These are phyloP conservation scores for Podaxis sp. DNA, from an alignment of 768 basidiomycete genomes.

Conservation along the genomic window DNA sequence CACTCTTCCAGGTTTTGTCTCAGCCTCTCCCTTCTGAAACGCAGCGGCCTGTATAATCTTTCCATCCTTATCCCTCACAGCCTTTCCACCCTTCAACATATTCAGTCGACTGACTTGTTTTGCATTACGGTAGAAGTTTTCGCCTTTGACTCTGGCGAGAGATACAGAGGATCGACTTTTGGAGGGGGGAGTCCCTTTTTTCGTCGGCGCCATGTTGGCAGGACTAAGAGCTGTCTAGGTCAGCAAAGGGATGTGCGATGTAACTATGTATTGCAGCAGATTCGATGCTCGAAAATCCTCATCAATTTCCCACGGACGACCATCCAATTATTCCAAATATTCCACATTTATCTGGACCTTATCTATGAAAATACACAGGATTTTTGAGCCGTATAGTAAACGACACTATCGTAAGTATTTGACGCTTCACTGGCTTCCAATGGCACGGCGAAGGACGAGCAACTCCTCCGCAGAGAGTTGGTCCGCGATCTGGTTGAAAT, in stretches of 20 bases:
- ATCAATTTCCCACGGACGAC: slow-evolving; percentile 8
- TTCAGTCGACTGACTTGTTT: slow-evolving; percentile 83
- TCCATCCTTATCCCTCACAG: slow-evolving; percentile 87
- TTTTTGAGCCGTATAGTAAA: not conserved
- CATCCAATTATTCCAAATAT: not conserved
- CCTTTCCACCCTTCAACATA: slow-evolving; percentile 91
- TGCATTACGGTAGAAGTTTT: slow-evolving; percentile 98
- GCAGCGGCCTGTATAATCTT: slow-evolving; percentile 92
- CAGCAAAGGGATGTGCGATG: not conserved
- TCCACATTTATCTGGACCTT: not conserved
- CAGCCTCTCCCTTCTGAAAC: slow-evolving; percentile 94
- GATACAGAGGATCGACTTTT: slow-evolving; percentile 49
- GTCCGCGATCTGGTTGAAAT: slow-evolving; percentile 62
- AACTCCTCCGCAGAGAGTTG: slow-evolving; percentile 73
- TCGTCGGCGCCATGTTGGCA: slow-evolving; percentile 37
- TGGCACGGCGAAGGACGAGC: slow-evolving; percentile 49
- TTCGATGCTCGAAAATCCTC: slow-evolving; percentile 6
- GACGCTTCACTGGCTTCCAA: not conserved
- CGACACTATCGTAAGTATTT: not conserved
- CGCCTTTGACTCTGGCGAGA: slow-evolving; percentile 79
- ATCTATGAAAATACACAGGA: slow-evolving; percentile 9
- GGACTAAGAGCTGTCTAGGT: not conserved
- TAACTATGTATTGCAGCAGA: not conserved
- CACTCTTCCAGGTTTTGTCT: slow-evolving; percentile 85
- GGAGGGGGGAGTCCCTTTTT: slow-evolving; percentile 33